Conservation (phyloP, 2,329 filamentous ascomycete genomes). For the Onygenales sp. region DNA sequence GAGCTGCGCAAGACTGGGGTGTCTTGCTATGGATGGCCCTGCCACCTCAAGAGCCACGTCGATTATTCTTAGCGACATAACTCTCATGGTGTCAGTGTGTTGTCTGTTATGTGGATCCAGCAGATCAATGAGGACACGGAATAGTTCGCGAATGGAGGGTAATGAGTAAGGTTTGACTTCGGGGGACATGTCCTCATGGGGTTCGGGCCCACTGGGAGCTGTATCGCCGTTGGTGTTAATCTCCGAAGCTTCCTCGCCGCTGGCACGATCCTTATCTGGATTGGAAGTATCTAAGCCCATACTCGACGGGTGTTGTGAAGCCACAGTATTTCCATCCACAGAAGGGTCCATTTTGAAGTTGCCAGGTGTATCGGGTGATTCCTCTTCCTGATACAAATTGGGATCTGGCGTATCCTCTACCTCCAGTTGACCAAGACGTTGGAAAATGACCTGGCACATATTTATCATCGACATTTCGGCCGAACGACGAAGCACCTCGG, state of each 20-base stretch:
- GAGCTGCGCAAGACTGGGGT: constrained; percentile 75
- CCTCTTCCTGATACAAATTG: constrained; percentile 54
- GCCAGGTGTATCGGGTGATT: constrained; percentile 55
- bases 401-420: constrained; percentile 61
- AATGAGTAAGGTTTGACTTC: constrained; percentile 82
- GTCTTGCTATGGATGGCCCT: constrained; percentile 85
- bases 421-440: constrained; percentile 79
- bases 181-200: constrained; percentile 37
- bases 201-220: constrained; percentile 22
- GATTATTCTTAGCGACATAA: constrained; percentile 95
- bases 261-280: constrained; percentile 23
- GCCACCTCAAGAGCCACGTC: constrained; percentile 95
- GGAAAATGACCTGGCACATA: constrained; percentile 98
- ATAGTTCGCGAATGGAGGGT: constrained; percentile 87
- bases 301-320: constrained; percentile 39
- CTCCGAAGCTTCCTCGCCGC: constrained; percentile 25
- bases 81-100: constrained; percentile 88
- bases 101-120: constrained; percentile 87
- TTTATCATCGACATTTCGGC: constrained; percentile 96
- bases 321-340: constrained; percentile 55
- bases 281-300: constrained; percentile 28
- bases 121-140: constrained; percentile 86
- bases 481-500: constrained; percentile 78
- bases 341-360: constrained; percentile 77
- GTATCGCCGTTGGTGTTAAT: constrained; percentile 22